Evolutionary conservation across 2,329 filamentous ascomycete species (phyloP), one percentile per base, ranked within the genome.

Genomic region (Scedosporium dehoogii): DNA sequence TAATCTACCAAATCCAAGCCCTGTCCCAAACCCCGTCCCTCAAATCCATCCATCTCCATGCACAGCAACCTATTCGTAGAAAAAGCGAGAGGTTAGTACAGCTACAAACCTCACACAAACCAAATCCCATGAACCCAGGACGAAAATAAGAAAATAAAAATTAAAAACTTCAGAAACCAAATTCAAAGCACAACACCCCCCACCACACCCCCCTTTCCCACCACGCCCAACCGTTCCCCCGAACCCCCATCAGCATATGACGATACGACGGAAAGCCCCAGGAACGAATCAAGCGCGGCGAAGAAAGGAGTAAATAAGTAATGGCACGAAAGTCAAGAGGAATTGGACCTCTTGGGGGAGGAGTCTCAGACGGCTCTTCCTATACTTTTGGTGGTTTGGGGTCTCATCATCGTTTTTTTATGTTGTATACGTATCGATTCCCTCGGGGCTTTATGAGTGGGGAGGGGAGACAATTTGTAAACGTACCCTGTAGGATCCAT

Each of bases 281-380:
- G 58, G 62, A 58, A 51, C 48, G 27, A 9, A 33, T 53, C 58
- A 65, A 64, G 62, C 61, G 44, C 25, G 59, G 27, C 27, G 27
- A 29, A 65, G 59, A 63, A 60, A 63, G 53, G 59, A 58, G 55
- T 55, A 58, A 64, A 62, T n/a, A 62, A 63, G 57, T 46, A 57
- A 63, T 58, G 61, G 58, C 58, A 63, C 58, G 46, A 42, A 63
- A 66, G 67, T 63, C 67, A 63, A 53, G 33, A 62, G 63, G 63
- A 66, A 66, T 65, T 64, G 67, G 66, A 65, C 67, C 57, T 56
- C 27, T 60, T 58, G 56, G 21, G 62, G 62, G 58, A 59, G 62
- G 58, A 48, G 70, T 72, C 73, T 76, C 73, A 76, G 72, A 76
- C 73, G 74, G 74, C 74, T 76, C 74, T 76, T 76, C 74, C 74